Percentiles rank a stretch among this genome's conserved stretches.
Evolutionary conservation across 345 rosid genomes (phyloP).

Genomic region (Eucalyptus regnans): DNA sequence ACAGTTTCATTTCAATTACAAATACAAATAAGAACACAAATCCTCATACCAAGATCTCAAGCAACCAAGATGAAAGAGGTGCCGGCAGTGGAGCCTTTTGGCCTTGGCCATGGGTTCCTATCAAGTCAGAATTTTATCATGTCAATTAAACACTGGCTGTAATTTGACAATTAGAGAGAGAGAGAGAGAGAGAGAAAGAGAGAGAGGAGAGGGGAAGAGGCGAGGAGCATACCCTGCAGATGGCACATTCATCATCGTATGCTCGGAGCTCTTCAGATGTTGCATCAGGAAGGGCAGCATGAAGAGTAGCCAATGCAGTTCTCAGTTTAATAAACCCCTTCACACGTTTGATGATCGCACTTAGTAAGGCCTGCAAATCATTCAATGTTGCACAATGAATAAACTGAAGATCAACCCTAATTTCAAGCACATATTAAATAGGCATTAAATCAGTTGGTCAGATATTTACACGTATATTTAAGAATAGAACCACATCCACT

Average conservation of each 20-base stretch:
- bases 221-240: constrained; percentile 70
- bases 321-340: constrained; percentile 80
- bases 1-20: background rate
- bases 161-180: background rate
- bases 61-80: constrained; percentile 95
- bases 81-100: constrained; percentile 82
- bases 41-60: constrained; percentile 87
- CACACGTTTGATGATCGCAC: constrained; percentile 81
- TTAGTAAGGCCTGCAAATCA: constrained; percentile 72
- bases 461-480: constrained; percentile 80
- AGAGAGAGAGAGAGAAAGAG: background rate
- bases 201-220: background rate
- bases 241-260: constrained; percentile 98
- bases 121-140: constrained; percentile 12
- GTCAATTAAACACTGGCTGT: background rate
- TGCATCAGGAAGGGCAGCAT: constrained; percentile 99
- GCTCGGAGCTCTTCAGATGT: constrained; percentile 75
- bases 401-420: background rate
- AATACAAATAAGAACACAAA: background rate
- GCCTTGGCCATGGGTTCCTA: constrained; percentile 99
- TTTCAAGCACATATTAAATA: background rate
- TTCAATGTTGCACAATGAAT: background rate
- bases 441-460: background rate
- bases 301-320: constrained; percentile 82
- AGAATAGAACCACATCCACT: constrained; percentile 78